Conservation (phyloP, 805 yeast genomes). For the Ogataea siamensis region DNA sequence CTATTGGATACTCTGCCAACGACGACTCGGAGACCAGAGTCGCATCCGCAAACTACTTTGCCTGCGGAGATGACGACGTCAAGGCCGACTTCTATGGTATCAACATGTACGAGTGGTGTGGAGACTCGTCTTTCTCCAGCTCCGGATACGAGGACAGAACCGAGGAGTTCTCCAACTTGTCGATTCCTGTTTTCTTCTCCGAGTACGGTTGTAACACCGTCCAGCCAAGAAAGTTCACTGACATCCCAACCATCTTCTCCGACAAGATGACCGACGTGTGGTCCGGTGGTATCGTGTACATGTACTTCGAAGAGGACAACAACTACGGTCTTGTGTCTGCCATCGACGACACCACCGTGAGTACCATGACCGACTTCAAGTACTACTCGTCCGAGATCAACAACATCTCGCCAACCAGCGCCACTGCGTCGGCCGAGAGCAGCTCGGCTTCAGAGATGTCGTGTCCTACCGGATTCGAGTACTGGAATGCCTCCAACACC, state of each 20-base stretch:
- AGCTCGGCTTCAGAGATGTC: conserved; percentile 45
- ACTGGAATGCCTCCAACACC: conserved; percentile 66
- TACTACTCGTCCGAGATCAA: conserved; percentile 61
- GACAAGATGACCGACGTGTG: conserved; percentile 75
- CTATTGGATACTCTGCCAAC: conserved; percentile 81
- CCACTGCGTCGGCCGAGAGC: conserved; percentile 38
- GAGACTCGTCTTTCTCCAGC: conserved; percentile 49
- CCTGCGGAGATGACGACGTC: conserved; percentile 65
- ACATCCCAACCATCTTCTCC: conserved; percentile 64
- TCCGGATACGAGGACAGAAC: conserved; percentile 73
- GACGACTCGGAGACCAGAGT: conserved; percentile 70
- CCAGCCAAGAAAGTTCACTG: conserved; percentile 68
- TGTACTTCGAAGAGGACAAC: conserved; percentile 78
- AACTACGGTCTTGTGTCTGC: conserved; percentile 70
- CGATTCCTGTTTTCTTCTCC: conserved; percentile 75
- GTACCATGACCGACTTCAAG: conserved; percentile 61
- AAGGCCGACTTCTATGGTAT: conserved; percentile 83
- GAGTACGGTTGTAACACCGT: conserved; percentile 80
- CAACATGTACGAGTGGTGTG: conserved; percentile 91
- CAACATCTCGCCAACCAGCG: conserved; percentile 52
- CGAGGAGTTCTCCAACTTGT: conserved; percentile 57
- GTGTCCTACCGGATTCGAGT: conserved; percentile 56
- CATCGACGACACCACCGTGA: conserved; percentile 44
- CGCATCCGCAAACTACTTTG: conserved; percentile 67
- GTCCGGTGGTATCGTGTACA: conserved; percentile 89